phyloP scores from a whole-genome alignment of 768 basidiomycete genomes.

The Clavulina sp. region DNA sequence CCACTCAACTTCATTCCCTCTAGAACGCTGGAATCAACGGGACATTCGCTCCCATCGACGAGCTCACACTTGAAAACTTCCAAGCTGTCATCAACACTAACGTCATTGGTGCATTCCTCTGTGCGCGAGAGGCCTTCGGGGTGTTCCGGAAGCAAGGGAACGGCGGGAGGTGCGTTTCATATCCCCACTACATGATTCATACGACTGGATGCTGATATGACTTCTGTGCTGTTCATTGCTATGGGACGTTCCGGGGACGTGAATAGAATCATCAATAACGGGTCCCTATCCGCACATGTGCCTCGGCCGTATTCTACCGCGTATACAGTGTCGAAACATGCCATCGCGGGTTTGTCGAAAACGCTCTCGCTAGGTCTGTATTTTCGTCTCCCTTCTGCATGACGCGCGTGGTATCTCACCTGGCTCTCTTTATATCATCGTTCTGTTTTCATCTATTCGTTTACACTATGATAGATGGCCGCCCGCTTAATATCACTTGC shows the following conservation, averaged over 20 bases:
- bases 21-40: slow-evolving; percentile 62
- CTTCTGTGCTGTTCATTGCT: neutral
- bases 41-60: slow-evolving; percentile 35
- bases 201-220: neutral
- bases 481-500: slow-evolving; percentile 52
- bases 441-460: neutral
- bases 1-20: too few species aligned
- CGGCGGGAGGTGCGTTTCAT: slow-evolving; percentile 33
- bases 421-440: too few species aligned
- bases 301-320: slow-evolving; percentile 46
- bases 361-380: slow-evolving; percentile 27
- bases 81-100: slow-evolving; percentile 53
- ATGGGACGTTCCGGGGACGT: neutral
- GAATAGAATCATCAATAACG: slow-evolving; percentile 66
- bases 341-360: slow-evolving; percentile 59
- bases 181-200: neutral
- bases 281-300: slow-evolving; percentile 53
- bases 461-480: slow-evolving; percentile 40
- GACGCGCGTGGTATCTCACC: too few species aligned
- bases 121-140: slow-evolving; percentile 55
- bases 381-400: neutral
- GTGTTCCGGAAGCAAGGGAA: slow-evolving; percentile 52
- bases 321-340: slow-evolving; percentile 71
- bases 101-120: slow-evolving; percentile 54
- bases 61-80: slow-evolving; percentile 42